Evolutionary conservation across 441 rosid genomes (phyloP).

Genomic region (Pelargonium fulgidum): DNA sequence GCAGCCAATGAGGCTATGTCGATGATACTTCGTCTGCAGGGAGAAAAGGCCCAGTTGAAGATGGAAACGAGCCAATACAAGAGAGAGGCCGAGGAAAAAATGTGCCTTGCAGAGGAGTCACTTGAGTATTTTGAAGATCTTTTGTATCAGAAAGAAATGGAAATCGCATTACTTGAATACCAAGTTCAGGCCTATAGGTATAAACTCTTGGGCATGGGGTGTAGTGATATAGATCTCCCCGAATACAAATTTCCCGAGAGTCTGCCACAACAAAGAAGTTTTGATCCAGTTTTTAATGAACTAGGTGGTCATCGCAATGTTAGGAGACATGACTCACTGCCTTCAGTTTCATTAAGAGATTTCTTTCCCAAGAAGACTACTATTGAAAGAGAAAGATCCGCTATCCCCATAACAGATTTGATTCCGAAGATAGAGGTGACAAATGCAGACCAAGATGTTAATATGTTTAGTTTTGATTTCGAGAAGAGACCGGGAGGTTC

Average conservation of each 20-base stretch:
- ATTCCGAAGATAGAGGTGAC: not conserved
- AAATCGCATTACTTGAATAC: constrained; percentile 73
- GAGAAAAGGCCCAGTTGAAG: constrained; percentile 61
- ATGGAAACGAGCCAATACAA: constrained; percentile 90
- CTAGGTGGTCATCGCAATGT: constrained; percentile 15
- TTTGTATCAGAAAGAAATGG: constrained; percentile 74
- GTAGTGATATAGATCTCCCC: constrained; percentile 35
- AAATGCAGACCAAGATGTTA: not conserved
- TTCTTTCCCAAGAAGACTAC: not conserved
- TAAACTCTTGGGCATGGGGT: constrained; percentile 63
- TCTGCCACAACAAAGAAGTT: constrained; percentile 27
- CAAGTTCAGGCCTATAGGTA: constrained; percentile 74
- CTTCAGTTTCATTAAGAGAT: not conserved
- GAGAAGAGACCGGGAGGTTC: not conserved
- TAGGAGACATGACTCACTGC: constrained; percentile 32
- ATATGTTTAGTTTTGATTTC: not conserved
- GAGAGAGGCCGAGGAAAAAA: constrained; percentile 82
- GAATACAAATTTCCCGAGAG: constrained; percentile 42
- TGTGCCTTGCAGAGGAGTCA: constrained; percentile 72
- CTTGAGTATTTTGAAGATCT: constrained; percentile 60
- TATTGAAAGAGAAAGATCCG: not conserved
- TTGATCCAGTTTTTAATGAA: constrained; percentile 28
- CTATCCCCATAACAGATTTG: not conserved
- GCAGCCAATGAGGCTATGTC: constrained; percentile 82
- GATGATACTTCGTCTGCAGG: constrained; percentile 78